phyloP scores from a whole-genome alignment of 2,329 filamentous ascomycete species.

The Aspergillus proliferans region DNA sequence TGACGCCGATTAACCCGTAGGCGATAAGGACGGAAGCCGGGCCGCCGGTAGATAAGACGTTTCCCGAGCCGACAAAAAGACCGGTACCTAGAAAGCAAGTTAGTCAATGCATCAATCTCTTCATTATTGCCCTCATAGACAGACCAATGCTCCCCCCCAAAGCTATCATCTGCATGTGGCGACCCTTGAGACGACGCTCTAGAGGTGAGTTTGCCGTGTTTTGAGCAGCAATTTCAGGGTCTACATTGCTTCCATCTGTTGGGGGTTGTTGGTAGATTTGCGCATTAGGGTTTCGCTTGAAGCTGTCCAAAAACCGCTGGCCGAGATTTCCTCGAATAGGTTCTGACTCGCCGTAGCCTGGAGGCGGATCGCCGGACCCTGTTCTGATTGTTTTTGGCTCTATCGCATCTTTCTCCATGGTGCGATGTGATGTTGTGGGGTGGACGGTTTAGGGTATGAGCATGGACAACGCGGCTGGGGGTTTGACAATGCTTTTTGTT shows the following conservation, averaged over 20 bases:
- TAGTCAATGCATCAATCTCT: conserved; percentile 4
- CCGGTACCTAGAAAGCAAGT: conserved; percentile 56
- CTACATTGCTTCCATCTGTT: conserved; percentile 51
- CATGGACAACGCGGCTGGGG: not conserved
- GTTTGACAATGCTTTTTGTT: not conserved
- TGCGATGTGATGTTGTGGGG: not conserved
- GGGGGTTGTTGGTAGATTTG: conserved; percentile 28
- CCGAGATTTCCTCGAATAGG: conserved; percentile 15
- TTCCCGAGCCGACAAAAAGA: conserved; percentile 77
- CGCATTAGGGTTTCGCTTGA: conserved; percentile 41
- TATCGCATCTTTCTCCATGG: conserved; percentile 29
- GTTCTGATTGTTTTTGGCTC: conserved; percentile 20
- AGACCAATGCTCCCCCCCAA: conserved; percentile 84
- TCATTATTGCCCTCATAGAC: conserved; percentile 3
- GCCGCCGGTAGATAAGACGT: conserved; percentile 63
- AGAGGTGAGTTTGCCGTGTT: conserved; percentile 68
- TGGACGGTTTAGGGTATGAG: not conserved
- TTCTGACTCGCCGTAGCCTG: conserved; percentile 26
- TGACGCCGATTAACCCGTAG: conserved; percentile 72
- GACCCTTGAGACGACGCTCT: conserved; percentile 68
- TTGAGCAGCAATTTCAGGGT: conserved; percentile 56
- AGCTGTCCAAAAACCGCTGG: conserved; percentile 35
- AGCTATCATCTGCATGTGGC: conserved; percentile 95
- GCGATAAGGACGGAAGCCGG: conserved; percentile 72
- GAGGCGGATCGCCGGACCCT: conserved; percentile 17